phyloP scores from a whole-genome alignment of 2,329 filamentous ascomycete genomes.

The Botrytis tulipae region DNA sequence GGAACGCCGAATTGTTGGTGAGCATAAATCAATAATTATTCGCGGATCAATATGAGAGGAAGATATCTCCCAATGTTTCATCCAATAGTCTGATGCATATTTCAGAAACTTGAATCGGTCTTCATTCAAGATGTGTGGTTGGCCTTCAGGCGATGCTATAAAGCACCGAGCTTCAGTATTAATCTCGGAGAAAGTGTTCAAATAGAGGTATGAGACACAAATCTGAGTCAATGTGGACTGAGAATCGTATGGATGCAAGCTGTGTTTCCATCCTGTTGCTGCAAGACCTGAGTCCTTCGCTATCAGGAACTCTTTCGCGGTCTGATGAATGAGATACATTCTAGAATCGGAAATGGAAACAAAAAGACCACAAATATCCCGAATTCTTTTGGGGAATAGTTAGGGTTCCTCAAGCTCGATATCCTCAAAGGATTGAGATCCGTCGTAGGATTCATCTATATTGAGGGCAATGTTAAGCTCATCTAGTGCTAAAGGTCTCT shows the following conservation, averaged over 20 bases:
- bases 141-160: not conserved
- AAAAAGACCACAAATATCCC: constrained; percentile 18
- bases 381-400: not conserved
- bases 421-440: constrained; percentile 12
- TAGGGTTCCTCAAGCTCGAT: constrained; percentile 4
- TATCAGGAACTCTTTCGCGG: constrained; percentile 16
- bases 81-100: not conserved
- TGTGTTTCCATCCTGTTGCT: constrained; percentile 2
- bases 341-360: constrained; percentile 7
- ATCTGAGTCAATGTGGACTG: not conserved
- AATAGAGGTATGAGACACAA: constrained; percentile 10
- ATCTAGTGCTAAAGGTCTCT: not conserved
- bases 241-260: not conserved
- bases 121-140: not conserved
- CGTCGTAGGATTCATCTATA: not conserved
- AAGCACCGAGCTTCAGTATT: not conserved
- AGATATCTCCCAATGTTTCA: not conserved
- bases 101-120: not conserved
- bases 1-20: not conserved
- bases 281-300: not conserved
- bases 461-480: constrained; percentile 16
- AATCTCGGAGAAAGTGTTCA: not conserved
- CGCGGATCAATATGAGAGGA: too few species aligned
- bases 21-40: too few species aligned
- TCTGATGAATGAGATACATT: constrained; percentile 21